phyloP scores from a whole-genome alignment of 352 stramenopile genomes.

The Phytophthora fragariaefolia region DNA sequence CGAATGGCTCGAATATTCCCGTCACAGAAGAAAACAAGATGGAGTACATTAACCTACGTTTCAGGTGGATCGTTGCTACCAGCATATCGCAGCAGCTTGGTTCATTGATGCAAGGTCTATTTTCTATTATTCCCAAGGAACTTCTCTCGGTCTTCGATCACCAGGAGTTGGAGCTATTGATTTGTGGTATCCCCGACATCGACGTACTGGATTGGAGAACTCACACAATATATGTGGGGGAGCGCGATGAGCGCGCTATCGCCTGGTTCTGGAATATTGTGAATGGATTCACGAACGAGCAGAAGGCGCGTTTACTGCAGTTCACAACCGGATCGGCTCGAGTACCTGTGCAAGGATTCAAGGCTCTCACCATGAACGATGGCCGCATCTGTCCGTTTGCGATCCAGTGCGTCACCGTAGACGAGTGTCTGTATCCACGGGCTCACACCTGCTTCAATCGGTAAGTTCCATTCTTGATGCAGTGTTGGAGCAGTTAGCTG shows the following conservation, averaged over 20 bases:
- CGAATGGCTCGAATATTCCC: slow-evolving; percentile 93
- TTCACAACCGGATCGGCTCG: slow-evolving; percentile 98
- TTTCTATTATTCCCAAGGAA: slow-evolving; percentile 96
- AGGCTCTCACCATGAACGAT: slow-evolving; percentile 90
- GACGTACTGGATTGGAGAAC: slow-evolving; percentile 96
- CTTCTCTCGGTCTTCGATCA: slow-evolving; percentile 96
- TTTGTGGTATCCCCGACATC: slow-evolving; percentile 98
- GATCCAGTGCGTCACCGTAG: slow-evolving; percentile 83
- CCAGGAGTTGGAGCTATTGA: slow-evolving; percentile 97
- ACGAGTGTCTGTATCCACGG: slow-evolving; percentile 84
- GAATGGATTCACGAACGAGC: slow-evolving; percentile 92
- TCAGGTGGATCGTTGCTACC: slow-evolving; percentile 85
- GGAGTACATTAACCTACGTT: slow-evolving; percentile 95
- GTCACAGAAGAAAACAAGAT: slow-evolving; percentile 98
- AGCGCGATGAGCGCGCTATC: slow-evolving; percentile 90
- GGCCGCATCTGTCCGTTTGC: slow-evolving; percentile 88
- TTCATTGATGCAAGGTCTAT: slow-evolving; percentile 95
- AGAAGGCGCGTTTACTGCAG: slow-evolving; percentile 96
- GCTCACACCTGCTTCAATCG: slow-evolving; percentile 90
- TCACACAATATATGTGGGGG: slow-evolving; percentile 96
- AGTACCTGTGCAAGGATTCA: slow-evolving; percentile 91
- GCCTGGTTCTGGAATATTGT: slow-evolving; percentile 98
- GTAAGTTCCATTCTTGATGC: slow-evolving; percentile 38
- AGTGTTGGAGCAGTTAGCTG: neutral
- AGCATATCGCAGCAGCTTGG: slow-evolving; percentile 91